Evolutionary conservation across 352 stramenopile genomes (phyloP), one percentile per base, ranked within the genome.

Genomic region (Globisporangium cederbergense): DNA sequence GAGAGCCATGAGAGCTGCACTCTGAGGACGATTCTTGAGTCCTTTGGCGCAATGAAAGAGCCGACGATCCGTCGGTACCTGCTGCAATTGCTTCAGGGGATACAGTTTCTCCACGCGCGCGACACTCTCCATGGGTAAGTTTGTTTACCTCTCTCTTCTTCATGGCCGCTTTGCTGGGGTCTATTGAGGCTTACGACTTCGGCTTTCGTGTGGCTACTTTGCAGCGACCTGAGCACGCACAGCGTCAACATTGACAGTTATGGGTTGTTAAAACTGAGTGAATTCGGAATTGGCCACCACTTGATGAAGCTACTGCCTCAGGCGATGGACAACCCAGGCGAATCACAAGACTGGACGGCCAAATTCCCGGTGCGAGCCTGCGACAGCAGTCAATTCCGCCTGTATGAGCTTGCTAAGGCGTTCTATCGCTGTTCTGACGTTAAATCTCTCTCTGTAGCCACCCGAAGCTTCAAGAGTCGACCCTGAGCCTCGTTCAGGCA

Each of bases 21-120:
- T n/a, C 54, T 90, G 3, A 60, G 66, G 18, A 89, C 81, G 25
- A 86, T 90, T 34, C 67, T 92, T 2, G 72, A 77, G 55, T 86
- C 79, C 9, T 92, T 92, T 65, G 83, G 83, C 0, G 60, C 73
- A 0, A 92, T 92, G 83, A 90, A 88, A 28, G 83, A 92, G 56
- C 59, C 79, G 10, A 89, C 78, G 18, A 84, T 92, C 51, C 81
- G 79, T 0, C 76, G 81, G 0, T 93, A 93, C 30, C n/a, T 89
- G 11, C 16, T 76, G 16, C 83, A 93, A 47, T 55, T 91, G 14
- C 62, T 90, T 1, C 70, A 90, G 22, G 81, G 66, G 14, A 64
- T 90, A 2, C 58, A 58, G 6, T 89, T 64, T 62, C 72, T 93
- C 7, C 81, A 91, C 36, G 45, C 62, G 2, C 72, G 74, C 38